phyloP scores from a whole-genome alignment of 2,329 filamentous ascomycete genomes.

The Fusarium oligoseptatum region DNA sequence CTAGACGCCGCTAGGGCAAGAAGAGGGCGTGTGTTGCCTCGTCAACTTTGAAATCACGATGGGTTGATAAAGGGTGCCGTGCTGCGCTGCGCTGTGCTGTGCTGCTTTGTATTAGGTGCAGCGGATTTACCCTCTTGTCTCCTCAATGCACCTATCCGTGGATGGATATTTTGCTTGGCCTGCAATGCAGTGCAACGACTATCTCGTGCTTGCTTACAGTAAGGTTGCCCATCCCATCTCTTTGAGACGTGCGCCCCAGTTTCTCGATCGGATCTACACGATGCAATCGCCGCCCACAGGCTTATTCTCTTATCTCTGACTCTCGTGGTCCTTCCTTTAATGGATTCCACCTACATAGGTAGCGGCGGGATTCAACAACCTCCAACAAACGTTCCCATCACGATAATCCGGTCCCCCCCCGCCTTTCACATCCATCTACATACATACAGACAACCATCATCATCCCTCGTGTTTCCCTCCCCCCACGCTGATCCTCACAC shows the following conservation, averaged over 20 bases:
- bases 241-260: background rate
- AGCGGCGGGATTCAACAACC: background rate
- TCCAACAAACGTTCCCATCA: background rate
- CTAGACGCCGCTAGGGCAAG: conserved; percentile 16
- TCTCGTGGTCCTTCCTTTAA: background rate
- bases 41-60: conserved; percentile 29
- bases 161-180: background rate
- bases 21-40: conserved; percentile 22
- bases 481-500: background rate
- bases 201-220: background rate
- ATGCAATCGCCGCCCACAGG: background rate
- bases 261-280: background rate
- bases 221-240: background rate
- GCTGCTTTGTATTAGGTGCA: background rate
- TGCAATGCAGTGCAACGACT: background rate
- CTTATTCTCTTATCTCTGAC: background rate
- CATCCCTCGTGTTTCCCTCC: background rate
- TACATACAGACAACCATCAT: background rate
- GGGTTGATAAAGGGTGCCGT: background rate
- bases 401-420: background rate
- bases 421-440: background rate
- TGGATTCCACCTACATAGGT: background rate
- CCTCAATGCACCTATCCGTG: background rate
- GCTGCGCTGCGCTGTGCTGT: background rate
- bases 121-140: background rate